Evolutionary conservation across 2,329 filamentous ascomycete genomes (phyloP), one percentile per base, ranked within the genome.

Genomic region (Lecanicillium sp.): DNA sequence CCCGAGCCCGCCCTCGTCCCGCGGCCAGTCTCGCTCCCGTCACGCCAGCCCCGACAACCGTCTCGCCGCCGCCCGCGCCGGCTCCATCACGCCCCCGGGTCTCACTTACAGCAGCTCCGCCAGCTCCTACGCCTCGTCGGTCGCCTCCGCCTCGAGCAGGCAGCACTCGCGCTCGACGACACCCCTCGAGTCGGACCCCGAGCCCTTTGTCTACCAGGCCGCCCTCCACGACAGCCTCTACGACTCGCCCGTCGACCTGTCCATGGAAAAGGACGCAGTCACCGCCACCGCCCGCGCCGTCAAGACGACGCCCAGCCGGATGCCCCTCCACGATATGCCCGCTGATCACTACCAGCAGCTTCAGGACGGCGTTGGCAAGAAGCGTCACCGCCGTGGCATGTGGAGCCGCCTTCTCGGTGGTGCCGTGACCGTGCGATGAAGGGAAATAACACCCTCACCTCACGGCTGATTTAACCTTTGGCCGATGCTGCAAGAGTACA

Each of bases 271-370:
- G 54, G 57, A 60, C 48, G 20, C 26, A 7, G 12, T 27, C 8
- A 35, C n/a, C n/a, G n/a, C 36, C 7, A 39, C 26, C 12, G 26
- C 44, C n/a, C 61, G 69, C 49, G 62, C 65, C 42, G 61, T 66
- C 52, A 70, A 68, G 58, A 58, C 62, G 19, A 57, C 57, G 54
- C 56, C 56, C 19, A 59, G 62, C 45, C 23, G 27, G 20, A 62
- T 73, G 53, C 71, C 79, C 4, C 74, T 77, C 5, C 80, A 79
- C 61, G 77, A 80, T 63, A 76, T 79, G 55, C 71, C 70, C 51
- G 58, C 66, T 27, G 75, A 79, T 21, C 72, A 79, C 51, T 69
- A 78, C 51, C 69, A 70, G 51, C 68, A 72, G 49, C 59, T 77
- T 37, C 71, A 77, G 52, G 70, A 76, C 41, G 67, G 64, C 33